These are phyloP conservation scores for Aureobasidium subglaciale DNA, from an alignment of 2,329 filamentous ascomycete genomes.

Conservation along the genomic window DNA sequence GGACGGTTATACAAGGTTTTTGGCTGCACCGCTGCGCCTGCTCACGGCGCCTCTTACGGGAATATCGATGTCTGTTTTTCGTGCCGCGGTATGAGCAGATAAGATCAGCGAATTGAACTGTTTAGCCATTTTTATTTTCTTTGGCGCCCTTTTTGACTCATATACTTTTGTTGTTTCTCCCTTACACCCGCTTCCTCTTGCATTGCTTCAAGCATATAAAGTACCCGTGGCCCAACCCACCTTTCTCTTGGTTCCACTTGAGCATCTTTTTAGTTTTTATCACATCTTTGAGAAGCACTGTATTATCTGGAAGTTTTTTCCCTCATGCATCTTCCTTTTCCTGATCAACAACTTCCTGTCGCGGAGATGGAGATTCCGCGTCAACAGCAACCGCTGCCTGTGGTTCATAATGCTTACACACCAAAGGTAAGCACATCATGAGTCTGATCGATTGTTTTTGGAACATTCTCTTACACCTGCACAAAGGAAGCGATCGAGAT, in stretches of 20 bases:
- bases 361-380: neutral
- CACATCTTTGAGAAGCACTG: neutral
- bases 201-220: neutral
- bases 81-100: neutral
- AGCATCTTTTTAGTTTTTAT: too few species aligned
- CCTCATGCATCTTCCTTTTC: neutral
- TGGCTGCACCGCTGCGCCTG: neutral
- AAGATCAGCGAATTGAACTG: neutral
- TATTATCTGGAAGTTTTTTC: neutral
- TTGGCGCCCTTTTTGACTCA: neutral
- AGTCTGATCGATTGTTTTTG: too few species aligned
- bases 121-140: neutral
- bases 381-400: neutral
- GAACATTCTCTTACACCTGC: too few species aligned
- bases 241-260: too few species aligned
- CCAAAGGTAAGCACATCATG: neutral
- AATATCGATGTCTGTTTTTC: neutral
- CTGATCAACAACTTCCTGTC: neutral
- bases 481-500: slow-evolving; percentile 43
- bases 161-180: neutral
- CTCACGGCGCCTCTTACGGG: neutral
- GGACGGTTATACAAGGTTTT: neutral
- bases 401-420: slow-evolving; percentile 3
- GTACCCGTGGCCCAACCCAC: too few species aligned
- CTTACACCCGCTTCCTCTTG: neutral